Conservation (phyloP, 75 land plant genomes). For the Selaginella tamariscina region DNA sequence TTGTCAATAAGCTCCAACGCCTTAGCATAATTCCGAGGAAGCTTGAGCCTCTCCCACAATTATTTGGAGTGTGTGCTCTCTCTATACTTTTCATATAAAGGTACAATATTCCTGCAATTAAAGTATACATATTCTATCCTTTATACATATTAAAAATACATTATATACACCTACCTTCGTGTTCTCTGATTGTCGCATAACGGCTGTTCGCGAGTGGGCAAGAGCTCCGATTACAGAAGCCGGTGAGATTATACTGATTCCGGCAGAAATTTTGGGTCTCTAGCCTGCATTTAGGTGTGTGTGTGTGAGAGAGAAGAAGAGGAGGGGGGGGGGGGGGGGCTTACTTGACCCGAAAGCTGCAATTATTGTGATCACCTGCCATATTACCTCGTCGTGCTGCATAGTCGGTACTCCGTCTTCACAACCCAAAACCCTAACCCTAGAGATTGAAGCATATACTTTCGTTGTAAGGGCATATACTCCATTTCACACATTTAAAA, state of each 20-base stretch:
- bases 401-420: constrained; percentile 24
- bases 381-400: constrained; percentile 98
- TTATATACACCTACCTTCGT: constrained; percentile 40
- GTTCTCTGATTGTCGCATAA: constrained; percentile 87
- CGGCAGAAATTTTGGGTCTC: constrained; percentile 81
- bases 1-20: constrained; percentile 83
- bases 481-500: too few relatives aligned
- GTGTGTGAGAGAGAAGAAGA: not conserved
- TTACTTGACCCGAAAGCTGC: constrained; percentile 94
- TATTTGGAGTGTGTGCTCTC: constrained; percentile 83
- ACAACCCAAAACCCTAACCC: not conserved
- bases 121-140: not conserved
- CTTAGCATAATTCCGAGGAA: constrained; percentile 77
- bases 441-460: too few relatives aligned
- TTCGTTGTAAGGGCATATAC: too few relatives aligned
- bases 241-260: constrained; percentile 89
- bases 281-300: constrained; percentile 36
- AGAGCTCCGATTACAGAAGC: constrained; percentile 91
- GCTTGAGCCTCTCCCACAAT: constrained; percentile 89
- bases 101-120: constrained; percentile 62
- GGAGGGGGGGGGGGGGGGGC: not conserved
- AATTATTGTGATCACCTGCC: constrained; percentile 94
- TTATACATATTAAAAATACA: not conserved
- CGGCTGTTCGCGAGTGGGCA: constrained; percentile 97
- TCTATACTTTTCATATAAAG: constrained; percentile 95